Conservation (phyloP, 202 grass and related monocot genomes). For the Carex arenaria region DNA sequence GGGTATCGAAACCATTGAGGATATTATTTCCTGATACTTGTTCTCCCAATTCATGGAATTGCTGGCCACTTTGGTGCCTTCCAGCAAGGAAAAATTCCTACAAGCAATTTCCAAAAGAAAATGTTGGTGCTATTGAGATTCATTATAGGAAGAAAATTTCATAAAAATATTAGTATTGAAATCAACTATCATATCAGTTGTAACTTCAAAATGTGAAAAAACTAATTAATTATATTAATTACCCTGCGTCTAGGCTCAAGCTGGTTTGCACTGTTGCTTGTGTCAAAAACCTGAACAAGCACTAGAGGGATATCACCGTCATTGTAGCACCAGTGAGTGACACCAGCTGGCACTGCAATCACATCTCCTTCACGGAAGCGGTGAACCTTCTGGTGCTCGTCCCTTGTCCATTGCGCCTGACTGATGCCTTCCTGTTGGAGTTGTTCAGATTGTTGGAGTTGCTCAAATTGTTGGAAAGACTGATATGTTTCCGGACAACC, state of each 20-base stretch:
- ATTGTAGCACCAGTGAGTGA: slow-evolving; percentile 23
- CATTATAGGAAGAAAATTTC: background rate
- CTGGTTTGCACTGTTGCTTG: slow-evolving; percentile 18
- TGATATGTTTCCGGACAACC: slow-evolving; percentile 22
- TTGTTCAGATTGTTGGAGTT: background rate
- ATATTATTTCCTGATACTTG: too few species aligned
- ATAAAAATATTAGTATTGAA: too few species aligned
- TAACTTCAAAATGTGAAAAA: background rate
- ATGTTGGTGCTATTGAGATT: background rate
- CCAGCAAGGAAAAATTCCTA: slow-evolving; percentile 21
- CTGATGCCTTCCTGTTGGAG: background rate
- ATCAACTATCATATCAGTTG: too few species aligned
- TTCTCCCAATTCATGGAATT: too few species aligned
- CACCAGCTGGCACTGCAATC: slow-evolving; percentile 20
- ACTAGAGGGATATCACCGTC: slow-evolving; percentile 18
- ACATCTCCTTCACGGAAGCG: slow-evolving; percentile 19
- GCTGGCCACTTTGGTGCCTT: background rate
- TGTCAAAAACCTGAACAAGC: slow-evolving; percentile 1
- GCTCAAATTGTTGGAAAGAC: slow-evolving; percentile 15
- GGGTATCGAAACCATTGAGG: too few species aligned
- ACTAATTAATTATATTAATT: background rate
- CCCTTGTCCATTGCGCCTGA: background rate
- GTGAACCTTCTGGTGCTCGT: slow-evolving; percentile 28
- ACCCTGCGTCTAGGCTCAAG: slow-evolving; percentile 18
- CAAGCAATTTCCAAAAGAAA: background rate